Evolutionary conservation across 1,284 basidiomycete genomes (phyloP).

Genomic region (Grifola frondosa): DNA sequence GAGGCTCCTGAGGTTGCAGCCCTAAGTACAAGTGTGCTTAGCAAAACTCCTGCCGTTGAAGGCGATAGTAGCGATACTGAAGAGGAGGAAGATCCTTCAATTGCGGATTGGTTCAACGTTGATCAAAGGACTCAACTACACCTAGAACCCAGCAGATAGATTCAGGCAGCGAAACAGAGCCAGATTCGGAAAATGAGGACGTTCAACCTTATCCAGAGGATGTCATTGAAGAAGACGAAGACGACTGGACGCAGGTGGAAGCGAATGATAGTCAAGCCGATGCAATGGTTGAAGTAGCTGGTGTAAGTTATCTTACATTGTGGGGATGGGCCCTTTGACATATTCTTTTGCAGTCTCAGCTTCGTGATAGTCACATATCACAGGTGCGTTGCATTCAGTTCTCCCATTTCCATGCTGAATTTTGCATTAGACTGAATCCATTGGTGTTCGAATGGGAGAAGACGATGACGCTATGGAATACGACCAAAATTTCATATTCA

Average conservation of each 20-base stretch:
- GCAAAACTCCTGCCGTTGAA: constrained; percentile 17
- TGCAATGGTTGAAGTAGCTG: background rate
- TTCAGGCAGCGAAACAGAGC: constrained; percentile 63
- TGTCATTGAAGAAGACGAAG: constrained; percentile 38
- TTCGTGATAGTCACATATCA: constrained; percentile 3
- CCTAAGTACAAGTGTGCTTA: constrained; percentile 5
- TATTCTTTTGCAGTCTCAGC: constrained; percentile 9
- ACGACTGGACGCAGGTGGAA: constrained; percentile 30
- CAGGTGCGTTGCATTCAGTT: background rate
- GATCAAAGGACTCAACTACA: constrained; percentile 28
- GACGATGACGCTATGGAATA: constrained; percentile 66
- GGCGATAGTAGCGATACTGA: constrained; percentile 21
- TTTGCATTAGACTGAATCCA: constrained; percentile 12
- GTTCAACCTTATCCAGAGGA: constrained; percentile 36
- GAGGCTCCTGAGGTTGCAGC: constrained; percentile 9
- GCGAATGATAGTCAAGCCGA: constrained; percentile 1
- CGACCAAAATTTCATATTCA: constrained; percentile 75
- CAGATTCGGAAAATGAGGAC: constrained; percentile 62
- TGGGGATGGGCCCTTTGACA: background rate
- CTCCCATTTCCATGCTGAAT: background rate
- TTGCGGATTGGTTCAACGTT: constrained; percentile 68
- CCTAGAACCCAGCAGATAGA: constrained; percentile 35
- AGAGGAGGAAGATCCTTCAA: constrained; percentile 40
- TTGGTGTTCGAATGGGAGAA: constrained; percentile 59
- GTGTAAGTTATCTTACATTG: constrained; percentile 1